phyloP scores from a whole-genome alignment of 805 yeast genomes.

The Candida peoriensis region DNA sequence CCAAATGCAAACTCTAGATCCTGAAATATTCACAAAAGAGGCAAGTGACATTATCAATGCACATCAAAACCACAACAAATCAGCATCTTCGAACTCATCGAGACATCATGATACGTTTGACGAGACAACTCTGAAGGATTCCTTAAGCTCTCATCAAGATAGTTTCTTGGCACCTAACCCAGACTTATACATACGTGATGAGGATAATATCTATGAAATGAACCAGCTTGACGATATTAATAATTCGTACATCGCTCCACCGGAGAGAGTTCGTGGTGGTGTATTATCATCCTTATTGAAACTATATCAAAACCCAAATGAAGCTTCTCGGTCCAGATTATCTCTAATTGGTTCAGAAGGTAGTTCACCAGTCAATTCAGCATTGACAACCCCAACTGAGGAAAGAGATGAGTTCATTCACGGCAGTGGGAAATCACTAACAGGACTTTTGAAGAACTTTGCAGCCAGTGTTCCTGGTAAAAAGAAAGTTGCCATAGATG shows the following conservation, averaged over 20 bases:
- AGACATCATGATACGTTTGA: conserved; percentile 11
- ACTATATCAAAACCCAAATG: conserved; percentile 50
- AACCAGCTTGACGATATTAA: conserved; percentile 27
- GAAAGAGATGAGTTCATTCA: conserved; percentile 8
- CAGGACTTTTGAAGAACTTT: conserved; percentile 15
- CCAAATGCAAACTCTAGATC: conserved; percentile 40
- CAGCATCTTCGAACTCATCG: neutral
- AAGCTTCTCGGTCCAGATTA: conserved; percentile 20
- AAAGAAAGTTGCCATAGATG: conserved; percentile 21
- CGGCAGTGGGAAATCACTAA: conserved; percentile 6
- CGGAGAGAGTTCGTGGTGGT: conserved; percentile 73
- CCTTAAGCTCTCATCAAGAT: conserved; percentile 16
- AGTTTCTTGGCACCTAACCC: conserved; percentile 37
- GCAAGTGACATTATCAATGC: conserved; percentile 50
- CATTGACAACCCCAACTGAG: conserved; percentile 13
- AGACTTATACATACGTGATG: conserved; percentile 33
- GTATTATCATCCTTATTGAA: conserved; percentile 74
- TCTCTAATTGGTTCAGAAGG: conserved; percentile 12
- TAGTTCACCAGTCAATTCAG: conserved; percentile 16
- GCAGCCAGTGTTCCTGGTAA: conserved; percentile 9
- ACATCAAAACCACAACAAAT: conserved; percentile 30
- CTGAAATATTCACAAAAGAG: conserved; percentile 40
- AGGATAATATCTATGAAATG: conserved; percentile 22
- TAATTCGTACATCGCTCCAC: conserved; percentile 48
- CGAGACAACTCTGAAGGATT: conserved; percentile 20